Evolutionary conservation across 73 alveolate genomes (phyloP).

Genomic region (Uronychia binucleata): DNA sequence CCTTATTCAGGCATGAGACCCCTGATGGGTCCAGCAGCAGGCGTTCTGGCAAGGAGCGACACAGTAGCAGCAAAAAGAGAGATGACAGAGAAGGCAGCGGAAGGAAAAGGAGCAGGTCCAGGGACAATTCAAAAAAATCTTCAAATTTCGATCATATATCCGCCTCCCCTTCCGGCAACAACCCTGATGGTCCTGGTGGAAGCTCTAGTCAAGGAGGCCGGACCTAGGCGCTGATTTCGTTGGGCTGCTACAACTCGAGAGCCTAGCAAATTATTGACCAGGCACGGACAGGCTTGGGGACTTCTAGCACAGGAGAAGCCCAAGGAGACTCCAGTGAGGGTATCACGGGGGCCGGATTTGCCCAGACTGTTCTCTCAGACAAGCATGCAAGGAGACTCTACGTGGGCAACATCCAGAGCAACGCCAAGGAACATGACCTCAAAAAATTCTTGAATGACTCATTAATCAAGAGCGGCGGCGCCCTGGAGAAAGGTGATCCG

Average conservation of each 20-base stretch:
- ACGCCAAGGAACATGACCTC: conserved; percentile 14
- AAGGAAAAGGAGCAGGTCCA: background rate
- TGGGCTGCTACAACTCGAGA: background rate
- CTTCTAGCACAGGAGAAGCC: background rate
- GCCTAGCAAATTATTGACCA: background rate
- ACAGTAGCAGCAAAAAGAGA: no score
- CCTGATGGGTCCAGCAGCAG: no score
- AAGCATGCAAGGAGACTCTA: conserved; percentile 67
- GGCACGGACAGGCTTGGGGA: background rate
- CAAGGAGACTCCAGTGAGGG: background rate
- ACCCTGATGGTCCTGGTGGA: background rate
- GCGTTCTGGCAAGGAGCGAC: no score
- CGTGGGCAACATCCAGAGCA: conserved; percentile 62
- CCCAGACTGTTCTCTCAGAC: conserved; percentile 9
- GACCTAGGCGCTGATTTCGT: background rate
- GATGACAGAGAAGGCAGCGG: no score
- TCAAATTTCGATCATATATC: background rate
- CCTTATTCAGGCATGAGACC: no score
- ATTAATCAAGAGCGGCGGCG: conserved; percentile 54
- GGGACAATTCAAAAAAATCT: background rate
- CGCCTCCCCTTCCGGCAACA: background rate
- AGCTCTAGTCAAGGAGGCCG: background rate
- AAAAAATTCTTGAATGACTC: conserved; percentile 38
- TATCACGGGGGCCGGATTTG: background rate
- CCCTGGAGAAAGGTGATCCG: conserved; percentile 64